Base-by-base conservation (phyloP, 2,329 filamentous ascomycete species). In the Xylariomycetidae sp. region DNA sequence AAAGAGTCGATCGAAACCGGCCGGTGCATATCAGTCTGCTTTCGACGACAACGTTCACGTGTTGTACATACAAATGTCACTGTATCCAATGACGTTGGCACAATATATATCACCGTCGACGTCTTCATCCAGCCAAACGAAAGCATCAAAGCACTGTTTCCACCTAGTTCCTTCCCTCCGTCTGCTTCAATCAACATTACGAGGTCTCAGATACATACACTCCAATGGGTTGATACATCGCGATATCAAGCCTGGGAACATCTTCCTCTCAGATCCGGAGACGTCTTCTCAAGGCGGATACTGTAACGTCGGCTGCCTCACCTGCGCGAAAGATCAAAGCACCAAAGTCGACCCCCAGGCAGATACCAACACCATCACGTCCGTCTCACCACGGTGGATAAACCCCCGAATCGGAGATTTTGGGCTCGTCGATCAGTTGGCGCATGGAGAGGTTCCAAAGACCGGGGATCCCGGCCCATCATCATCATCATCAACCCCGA, bases 41-140 rank as follows among this genome's bases (percentile, higher is more conserved):
- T 37, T 49, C 16, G 51, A 58, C 7, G 29, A 38, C 2, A 30
- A 31, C 25, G 45, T 51, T 4, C 59, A 79, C 9, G 70, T 71
- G 5, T 62, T 83, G 7, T 78, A 82, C 51, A 77, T 83, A n/a
- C 79, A 83, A 49, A 83, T 83, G 79, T 78, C 75, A 2, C 59
- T 83, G 4, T 78, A 82, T 48, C 76, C 77, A 1, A 67, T 77
- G 41, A 82, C 74, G 4, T 63, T 83, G 7, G 67, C 70, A 11
- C 70, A 74, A 6, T 82, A 77, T 46, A 53, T 82, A 3, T 66
- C 62, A 16, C 58, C 64, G 16, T 52, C 40, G 25, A 39, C 43
- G 2, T 31, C 47, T 34, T 11, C 54, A 62, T 7, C 66, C 58
- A 6, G 32, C 25, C 34, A 37, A 6, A 23, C 25, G 9, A 8